phyloP scores from a whole-genome alignment of 176 grass and related monocot species.

The Triticum urartu region DNA sequence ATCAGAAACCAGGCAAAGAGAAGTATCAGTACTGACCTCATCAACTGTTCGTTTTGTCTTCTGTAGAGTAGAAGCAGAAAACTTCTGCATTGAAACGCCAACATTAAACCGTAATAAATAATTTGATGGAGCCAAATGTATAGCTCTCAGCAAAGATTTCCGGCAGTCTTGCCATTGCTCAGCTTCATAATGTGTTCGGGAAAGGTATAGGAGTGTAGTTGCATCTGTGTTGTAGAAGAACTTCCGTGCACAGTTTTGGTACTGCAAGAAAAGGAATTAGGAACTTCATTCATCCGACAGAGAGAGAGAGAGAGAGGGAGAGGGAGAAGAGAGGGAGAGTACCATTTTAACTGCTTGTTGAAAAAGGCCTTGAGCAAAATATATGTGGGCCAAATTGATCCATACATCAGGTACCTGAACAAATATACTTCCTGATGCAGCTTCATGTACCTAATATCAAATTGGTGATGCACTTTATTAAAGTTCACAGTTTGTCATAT shows the following conservation, averaged over 20 bases:
- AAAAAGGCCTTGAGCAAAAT: conserved; percentile 96
- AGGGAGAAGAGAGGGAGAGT: neutral
- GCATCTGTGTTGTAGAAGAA: conserved; percentile 94
- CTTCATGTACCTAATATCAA: conserved; percentile 88
- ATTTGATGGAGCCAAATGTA: conserved; percentile 97
- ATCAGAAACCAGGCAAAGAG: neutral
- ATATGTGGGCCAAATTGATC: conserved; percentile 92
- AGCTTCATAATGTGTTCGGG: conserved; percentile 90
- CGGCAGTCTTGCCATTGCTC: conserved; percentile 99
- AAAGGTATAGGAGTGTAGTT: conserved; percentile 82
- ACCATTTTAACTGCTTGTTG: conserved; percentile 92
- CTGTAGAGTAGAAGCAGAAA: conserved; percentile 88
- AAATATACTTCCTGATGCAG: conserved; percentile 80
- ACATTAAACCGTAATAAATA: conserved; percentile 85
- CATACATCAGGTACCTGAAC: conserved; percentile 98
- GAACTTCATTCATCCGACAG: neutral
- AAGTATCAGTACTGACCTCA: conserved; percentile 47
- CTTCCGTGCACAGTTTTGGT: conserved; percentile 87
- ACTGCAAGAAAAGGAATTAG: conserved; percentile 55
- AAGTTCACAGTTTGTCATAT: conserved; percentile 10
- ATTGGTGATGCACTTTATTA: conserved; percentile 28
- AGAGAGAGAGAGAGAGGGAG: neutral
- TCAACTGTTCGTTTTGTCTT: conserved; percentile 91
- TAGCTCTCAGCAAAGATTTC: conserved; percentile 88
- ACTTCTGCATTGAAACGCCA: conserved; percentile 97